Evolutionary conservation across 2,329 filamentous ascomycete genomes (phyloP), one percentile per base, ranked within the genome.

Genomic region (Verticillium dahliae): DNA sequence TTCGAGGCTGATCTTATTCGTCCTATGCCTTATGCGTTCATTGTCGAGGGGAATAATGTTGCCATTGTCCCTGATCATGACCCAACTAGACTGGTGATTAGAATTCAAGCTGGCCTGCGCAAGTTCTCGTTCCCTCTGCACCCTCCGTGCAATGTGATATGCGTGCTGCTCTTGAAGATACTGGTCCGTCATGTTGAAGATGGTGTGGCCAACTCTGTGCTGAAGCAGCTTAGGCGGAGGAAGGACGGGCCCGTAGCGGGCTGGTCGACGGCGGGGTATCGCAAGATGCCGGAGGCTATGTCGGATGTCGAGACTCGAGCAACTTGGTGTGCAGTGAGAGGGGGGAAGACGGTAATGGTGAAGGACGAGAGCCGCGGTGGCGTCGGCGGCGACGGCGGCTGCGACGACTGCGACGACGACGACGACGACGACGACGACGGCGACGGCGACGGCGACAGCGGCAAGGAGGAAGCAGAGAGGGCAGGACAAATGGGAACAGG

Each of bases 1-100:
- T 60, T 89, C 86, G 64, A 97, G 82, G 66, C 84, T 86, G 69
- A 94, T 92, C 66, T 93, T 88, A 58, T 89, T 87, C 56, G 92
- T 92, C 67, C 87, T 90, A 76, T 90, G 91, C 63, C 96, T 83
- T 65, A 91, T 87, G 68, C 87, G 87, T 79, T 98, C 94, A 72
- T 90, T 88, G 55, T 91, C 90, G 56, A 97, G 85, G 70, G 90
- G 91, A 71, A 96, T 89, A 76, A 97, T 95, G 62, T 89, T 86
- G 67, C 82, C 81, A 50, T 79, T 73, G 71, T 89, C 85, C 71
- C 89, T 87, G 71, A 96, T 86, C 93, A 97, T 97, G 56, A 97
- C 94, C 94, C 94, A 97, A 70, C 84, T 86, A 71, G 77, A 74
- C 68, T 74, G 74, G 72, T 84, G 78, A 78, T 86, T 77, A 85